Conservation (phyloP, 2,329 filamentous ascomycete species). For the Mycosphaerelloides madeirae region DNA sequence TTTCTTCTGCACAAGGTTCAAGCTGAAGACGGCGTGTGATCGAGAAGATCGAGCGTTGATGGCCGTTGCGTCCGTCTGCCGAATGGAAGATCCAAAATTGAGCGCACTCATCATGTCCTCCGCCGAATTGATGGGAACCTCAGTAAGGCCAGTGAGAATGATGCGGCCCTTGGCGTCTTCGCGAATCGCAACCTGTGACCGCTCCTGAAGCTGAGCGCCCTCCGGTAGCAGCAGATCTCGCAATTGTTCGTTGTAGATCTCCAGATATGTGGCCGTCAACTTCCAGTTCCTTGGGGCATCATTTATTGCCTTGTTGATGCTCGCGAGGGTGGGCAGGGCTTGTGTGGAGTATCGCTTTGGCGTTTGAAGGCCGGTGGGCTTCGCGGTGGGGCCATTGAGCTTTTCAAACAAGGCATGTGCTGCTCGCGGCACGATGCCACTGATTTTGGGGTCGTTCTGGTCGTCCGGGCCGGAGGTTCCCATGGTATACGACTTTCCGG, state of each 20-base stretch:
- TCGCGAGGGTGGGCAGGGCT: constrained; percentile 44
- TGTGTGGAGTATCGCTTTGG: constrained; percentile 71
- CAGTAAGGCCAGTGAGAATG: constrained; percentile 80
- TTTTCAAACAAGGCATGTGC: constrained; percentile 83
- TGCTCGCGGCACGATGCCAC: constrained; percentile 92
- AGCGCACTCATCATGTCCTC: constrained; percentile 86
- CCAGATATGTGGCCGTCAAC: constrained; percentile 67
- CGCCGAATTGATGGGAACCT: constrained; percentile 82
- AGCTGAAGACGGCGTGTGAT: constrained; percentile 93
- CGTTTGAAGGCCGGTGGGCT: constrained; percentile 65
- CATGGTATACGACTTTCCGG: constrained; percentile 98
- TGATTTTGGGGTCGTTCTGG: constrained; percentile 27
- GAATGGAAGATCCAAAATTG: constrained; percentile 87
- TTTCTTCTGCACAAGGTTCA: constrained; percentile 88
- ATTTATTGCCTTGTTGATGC: constrained; percentile 36
- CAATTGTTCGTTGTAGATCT: constrained; percentile 97
- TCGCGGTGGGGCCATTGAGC: constrained; percentile 64
- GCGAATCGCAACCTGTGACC: constrained; percentile 78
- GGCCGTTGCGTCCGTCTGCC: constrained; percentile 93
- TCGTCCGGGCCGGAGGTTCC: constrained; percentile 84
- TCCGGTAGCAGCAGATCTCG: constrained; percentile 85
- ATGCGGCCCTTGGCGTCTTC: constrained; percentile 95
- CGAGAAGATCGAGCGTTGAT: constrained; percentile 97
- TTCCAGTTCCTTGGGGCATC: constrained; percentile 73
- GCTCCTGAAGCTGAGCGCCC: constrained; percentile 61